Percentiles rank a stretch among this genome's conserved stretches.
These are phyloP conservation scores for Russula foetens DNA, from an alignment of 768 basidiomycete genomes.

Conservation along the genomic window DNA sequence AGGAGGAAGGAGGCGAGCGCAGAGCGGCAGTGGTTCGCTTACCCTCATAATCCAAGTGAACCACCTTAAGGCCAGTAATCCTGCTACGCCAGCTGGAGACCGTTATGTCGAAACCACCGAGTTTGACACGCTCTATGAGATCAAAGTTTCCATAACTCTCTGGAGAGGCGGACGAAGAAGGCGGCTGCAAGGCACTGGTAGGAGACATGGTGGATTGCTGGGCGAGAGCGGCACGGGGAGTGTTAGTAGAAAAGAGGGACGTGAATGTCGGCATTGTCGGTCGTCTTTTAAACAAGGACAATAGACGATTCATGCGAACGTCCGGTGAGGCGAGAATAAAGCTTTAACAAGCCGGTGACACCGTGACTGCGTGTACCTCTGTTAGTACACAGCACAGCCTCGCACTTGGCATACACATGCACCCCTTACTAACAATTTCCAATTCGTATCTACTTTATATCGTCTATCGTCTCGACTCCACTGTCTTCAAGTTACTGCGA, in stretches of 20 bases:
- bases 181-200: not conserved
- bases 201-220: conserved; percentile 11
- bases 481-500: too few relatives aligned
- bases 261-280: not conserved
- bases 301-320: conserved; percentile 6
- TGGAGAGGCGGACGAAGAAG: not conserved
- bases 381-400: not conserved
- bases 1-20: not conserved
- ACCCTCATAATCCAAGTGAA: conserved; percentile 90
- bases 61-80: conserved; percentile 79
- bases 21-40: conserved; percentile 20
- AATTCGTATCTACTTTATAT: too few relatives aligned
- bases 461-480: too few relatives aligned
- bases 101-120: conserved; percentile 72
- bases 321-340: not conserved
- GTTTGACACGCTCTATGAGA: conserved; percentile 63
- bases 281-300: conserved; percentile 8
- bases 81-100: conserved; percentile 87
- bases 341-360: too few relatives aligned
- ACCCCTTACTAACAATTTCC: not conserved
- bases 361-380: too few relatives aligned
- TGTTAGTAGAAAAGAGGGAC: conserved; percentile 7
- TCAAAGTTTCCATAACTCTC: conserved; percentile 72
- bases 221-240: not conserved
- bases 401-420: not conserved